phyloP scores from a whole-genome alignment of 176 grass and related monocot genomes.

The Triticum monococcum region DNA sequence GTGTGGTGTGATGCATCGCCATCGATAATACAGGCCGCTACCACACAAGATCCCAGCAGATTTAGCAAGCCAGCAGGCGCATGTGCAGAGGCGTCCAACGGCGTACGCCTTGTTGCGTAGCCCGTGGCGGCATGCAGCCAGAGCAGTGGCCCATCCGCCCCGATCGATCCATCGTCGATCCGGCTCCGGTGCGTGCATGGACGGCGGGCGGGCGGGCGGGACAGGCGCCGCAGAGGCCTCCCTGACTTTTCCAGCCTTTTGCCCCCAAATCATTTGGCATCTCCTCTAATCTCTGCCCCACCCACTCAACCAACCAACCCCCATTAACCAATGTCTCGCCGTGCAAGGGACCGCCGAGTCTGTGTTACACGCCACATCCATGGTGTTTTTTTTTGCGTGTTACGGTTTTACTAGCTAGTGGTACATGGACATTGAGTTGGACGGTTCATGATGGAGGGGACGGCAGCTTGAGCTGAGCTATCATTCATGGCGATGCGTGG shows the following conservation, averaged over 20 bases:
- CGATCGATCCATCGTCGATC: not conserved
- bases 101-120: conserved; percentile 28
- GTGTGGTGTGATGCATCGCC: not conserved
- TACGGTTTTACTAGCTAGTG: conserved; percentile 1
- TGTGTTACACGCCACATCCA: not conserved
- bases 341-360: not conserved
- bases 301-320: not conserved
- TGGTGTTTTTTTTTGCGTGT: not conserved
- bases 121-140: conserved; percentile 8
- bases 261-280: conserved; percentile 41
- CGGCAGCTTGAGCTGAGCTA: conserved; percentile 20
- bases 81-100: not conserved
- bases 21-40: conserved; percentile 14
- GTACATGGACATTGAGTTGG: not conserved
- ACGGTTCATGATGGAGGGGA: not conserved
- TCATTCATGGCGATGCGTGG: not conserved
- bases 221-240: conserved; percentile 19
- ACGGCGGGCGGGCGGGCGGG: not conserved
- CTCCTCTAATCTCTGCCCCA: not conserved
- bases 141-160: not conserved
- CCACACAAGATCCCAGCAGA: not conserved
- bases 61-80: not conserved
- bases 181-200: not conserved
- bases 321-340: conserved; percentile 39
- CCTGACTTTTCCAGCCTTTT: conserved; percentile 34